Conservation (phyloP, 192 early-diverging fungal species). For the Coemansia sp. region DNA sequence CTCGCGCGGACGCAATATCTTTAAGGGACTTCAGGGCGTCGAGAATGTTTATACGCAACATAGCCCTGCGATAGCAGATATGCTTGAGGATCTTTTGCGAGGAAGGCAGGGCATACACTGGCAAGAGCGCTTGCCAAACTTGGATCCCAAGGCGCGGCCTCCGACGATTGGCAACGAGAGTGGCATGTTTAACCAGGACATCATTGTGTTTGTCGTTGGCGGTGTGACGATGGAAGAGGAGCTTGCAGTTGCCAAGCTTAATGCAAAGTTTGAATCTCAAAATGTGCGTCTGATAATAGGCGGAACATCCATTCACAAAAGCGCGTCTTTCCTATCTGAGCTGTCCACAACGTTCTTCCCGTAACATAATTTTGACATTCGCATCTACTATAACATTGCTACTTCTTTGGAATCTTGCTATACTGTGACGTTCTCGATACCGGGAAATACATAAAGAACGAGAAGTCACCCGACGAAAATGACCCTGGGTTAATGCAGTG, state of each 20-base stretch:
- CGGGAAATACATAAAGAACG: conserved; percentile 76
- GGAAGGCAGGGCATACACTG: conserved; percentile 52
- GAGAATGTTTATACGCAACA: conserved; percentile 99
- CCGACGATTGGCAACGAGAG: conserved; percentile 29
- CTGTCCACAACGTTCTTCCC: conserved; percentile 47
- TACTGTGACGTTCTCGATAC: conserved; percentile 52
- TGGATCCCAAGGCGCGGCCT: conserved; percentile 34
- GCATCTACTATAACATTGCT: neutral
- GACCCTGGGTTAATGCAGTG: conserved; percentile 79
- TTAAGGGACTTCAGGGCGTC: conserved; percentile 93
- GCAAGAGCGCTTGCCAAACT: conserved; percentile 56
- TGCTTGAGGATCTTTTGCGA: conserved; percentile 75
- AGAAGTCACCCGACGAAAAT: conserved; percentile 60
- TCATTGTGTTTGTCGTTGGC: conserved; percentile 94
- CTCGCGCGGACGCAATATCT: conserved; percentile 77
- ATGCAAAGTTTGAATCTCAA: conserved; percentile 60
- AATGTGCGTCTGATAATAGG: conserved; percentile 85
- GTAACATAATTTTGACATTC: neutral
- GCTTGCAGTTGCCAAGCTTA: conserved; percentile 79
- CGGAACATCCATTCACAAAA: conserved; percentile 89
- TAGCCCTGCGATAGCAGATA: conserved; percentile 77
- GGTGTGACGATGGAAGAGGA: conserved; percentile 96
- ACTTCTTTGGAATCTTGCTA: conserved; percentile 37
- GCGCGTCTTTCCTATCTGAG: conserved; percentile 43
- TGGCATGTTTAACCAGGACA: conserved; percentile 78